These are phyloP conservation scores for Endocarpon pusillum DNA, from an alignment of 495 filamentous ascomycete species.

Conservation along the genomic window DNA sequence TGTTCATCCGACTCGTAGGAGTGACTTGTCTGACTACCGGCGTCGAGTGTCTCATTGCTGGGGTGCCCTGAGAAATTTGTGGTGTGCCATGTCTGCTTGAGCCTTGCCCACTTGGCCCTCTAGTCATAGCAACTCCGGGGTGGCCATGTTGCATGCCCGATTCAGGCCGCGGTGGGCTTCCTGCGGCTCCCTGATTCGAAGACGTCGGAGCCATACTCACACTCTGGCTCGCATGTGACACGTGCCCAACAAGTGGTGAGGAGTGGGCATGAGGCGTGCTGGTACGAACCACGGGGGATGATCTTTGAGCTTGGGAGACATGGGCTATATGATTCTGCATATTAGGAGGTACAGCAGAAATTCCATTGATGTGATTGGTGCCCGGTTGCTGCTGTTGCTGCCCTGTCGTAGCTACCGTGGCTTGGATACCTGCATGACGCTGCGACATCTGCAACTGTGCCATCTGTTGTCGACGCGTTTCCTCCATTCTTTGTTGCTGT, in stretches of 20 bases:
- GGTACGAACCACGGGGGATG: constrained; percentile 64
- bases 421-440: too few relatives aligned
- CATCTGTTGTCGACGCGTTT: too few relatives aligned
- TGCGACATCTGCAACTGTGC: too few relatives aligned
- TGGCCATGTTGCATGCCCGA: constrained; percentile 61
- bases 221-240: constrained; percentile 30
- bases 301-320: constrained; percentile 53
- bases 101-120: constrained; percentile 66
- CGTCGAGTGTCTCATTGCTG: constrained; percentile 56
- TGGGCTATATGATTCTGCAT: too few relatives aligned
- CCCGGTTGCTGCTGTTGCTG: too few relatives aligned
- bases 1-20: constrained; percentile 53
- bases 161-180: constrained; percentile 56
- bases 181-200: constrained; percentile 55
- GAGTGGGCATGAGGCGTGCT: constrained; percentile 63
- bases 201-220: constrained; percentile 67
- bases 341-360: too few relatives aligned
- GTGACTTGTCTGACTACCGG: constrained; percentile 52
- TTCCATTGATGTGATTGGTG: too few relatives aligned
- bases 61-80: constrained; percentile 61
- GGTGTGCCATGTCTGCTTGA: constrained; percentile 62
- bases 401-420: too few relatives aligned
- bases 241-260: constrained; percentile 52
- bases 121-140: constrained; percentile 53
- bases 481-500: too few relatives aligned